Base-by-base conservation (phyloP, 495 filamentous ascomycete species). In the Penicillium simplicissimum region DNA sequence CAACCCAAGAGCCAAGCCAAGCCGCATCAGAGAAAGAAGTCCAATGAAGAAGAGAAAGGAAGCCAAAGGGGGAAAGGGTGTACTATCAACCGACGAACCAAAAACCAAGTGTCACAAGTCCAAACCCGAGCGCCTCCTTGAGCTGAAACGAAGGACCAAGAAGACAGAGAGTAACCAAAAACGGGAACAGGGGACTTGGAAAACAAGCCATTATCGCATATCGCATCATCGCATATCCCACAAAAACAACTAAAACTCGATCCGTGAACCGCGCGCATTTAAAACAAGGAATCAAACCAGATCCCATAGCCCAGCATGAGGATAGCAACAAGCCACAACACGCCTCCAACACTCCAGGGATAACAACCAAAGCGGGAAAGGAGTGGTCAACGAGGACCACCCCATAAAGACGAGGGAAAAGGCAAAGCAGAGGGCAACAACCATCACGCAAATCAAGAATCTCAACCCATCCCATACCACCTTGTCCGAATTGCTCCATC, bases 171-270 rank as follows among this genome's bases (percentile, higher is more conserved):
- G 31, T 43, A 36, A 53, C 36, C 10, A 15, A 36, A 21, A 48
- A 13, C 9, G 40, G 43, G 38, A 55, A 58, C 3, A 55, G 31
- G 19, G 33, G 56, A 23, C 25, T n/a, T n/a, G 2, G 19, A 33
- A 38, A 53, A 57, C 38, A 47, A 59, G 52, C 61, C 58, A 62
- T 42, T 55, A 63, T 67, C 60, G 40, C 63, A 56, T 66, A 65
- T 69, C 66, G 63, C 63, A 69, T 68, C 63, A 56, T 56, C 68
- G 54, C 66, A 64, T 68, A 68, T 58, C 57, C 70, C 58, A 65
- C 45, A 55, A 69, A 49, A 57, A 61, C 52, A 11, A 37, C 55
- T 54, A 54, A 62, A 52, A 59, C 28, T 55, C 35, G 17, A 60
- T 56, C 60, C 56, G 55, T 62, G 63, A 63, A 58, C 52, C 61